Conservation (phyloP, 768 basidiomycete species). For the Tylopilus intermedius region DNA sequence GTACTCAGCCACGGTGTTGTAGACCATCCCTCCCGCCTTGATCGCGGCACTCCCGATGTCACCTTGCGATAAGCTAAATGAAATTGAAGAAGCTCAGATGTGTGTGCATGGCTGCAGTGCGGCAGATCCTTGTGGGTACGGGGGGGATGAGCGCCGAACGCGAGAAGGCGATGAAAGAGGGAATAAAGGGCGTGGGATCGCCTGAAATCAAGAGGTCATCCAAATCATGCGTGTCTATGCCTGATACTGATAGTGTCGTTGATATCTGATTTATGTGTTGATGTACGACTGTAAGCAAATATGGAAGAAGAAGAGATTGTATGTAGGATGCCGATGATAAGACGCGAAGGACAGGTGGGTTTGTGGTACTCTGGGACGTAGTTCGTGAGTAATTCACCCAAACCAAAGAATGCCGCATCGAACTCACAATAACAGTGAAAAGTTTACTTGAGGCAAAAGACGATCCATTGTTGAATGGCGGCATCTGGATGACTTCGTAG, state of each 20-base stretch:
- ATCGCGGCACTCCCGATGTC: constrained; percentile 53
- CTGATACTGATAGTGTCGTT: constrained; percentile 36
- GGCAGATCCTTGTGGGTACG: constrained; percentile 14
- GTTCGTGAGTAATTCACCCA: not conserved
- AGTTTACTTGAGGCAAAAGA: constrained; percentile 43
- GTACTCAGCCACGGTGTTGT: constrained; percentile 41
- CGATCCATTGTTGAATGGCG: constrained; percentile 39
- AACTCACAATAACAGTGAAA: constrained; percentile 57
- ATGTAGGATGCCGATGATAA: constrained; percentile 52
- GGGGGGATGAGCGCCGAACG: constrained; percentile 44
- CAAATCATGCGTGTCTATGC: constrained; percentile 26
- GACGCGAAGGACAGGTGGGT: constrained; percentile 51
- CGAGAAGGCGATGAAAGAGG: constrained; percentile 51
- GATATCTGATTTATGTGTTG: constrained; percentile 31
- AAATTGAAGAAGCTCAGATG: constrained; percentile 17
- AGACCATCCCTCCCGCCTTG: constrained; percentile 51
- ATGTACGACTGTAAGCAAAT: constrained; percentile 39
- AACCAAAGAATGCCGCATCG: not conserved
- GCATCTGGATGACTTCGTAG: constrained; percentile 47
- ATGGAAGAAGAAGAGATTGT: constrained; percentile 46
- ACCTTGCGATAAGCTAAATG: constrained; percentile 39
- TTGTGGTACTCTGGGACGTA: constrained; percentile 48
- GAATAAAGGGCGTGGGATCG: constrained; percentile 48
- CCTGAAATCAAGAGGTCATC: constrained; percentile 12
- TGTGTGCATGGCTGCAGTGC: constrained; percentile 21